phyloP scores from a whole-genome alignment of 2,329 filamentous ascomycete species.

The Delphinella strobiligena region DNA sequence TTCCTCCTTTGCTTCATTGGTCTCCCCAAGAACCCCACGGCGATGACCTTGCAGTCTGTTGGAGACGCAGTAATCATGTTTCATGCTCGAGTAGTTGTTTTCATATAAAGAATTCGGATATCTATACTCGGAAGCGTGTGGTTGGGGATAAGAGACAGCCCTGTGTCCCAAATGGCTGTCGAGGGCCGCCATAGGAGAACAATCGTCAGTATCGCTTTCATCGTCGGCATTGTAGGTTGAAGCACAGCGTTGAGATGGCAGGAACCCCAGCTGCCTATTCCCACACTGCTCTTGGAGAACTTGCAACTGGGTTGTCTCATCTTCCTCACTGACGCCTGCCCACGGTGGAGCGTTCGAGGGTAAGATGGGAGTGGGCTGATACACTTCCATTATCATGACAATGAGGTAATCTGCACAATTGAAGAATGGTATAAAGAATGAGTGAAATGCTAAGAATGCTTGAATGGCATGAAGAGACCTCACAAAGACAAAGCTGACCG shows the following conservation, averaged over 20 bases:
- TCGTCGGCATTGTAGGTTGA: neutral
- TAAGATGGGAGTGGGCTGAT: slow-evolving; percentile 26
- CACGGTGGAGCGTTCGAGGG: slow-evolving; percentile 31
- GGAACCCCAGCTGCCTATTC: slow-evolving; percentile 26
- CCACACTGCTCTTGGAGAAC: slow-evolving; percentile 30
- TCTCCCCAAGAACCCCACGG: too few species aligned
- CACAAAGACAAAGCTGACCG: neutral
- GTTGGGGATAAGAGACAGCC: too few species aligned
- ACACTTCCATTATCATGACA: slow-evolving; percentile 15
- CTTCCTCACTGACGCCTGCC: slow-evolving; percentile 9
- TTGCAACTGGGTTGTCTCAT: slow-evolving; percentile 18
- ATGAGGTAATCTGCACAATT: slow-evolving; percentile 22
- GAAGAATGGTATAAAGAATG: slow-evolving; percentile 14
- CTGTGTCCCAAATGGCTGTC: too few species aligned
- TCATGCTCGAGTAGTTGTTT: too few species aligned
- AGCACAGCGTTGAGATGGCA: neutral
- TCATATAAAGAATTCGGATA: too few species aligned
- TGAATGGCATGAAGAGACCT: slow-evolving; percentile 13
- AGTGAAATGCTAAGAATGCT: slow-evolving; percentile 28
- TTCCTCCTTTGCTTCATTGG: slow-evolving; percentile 2
- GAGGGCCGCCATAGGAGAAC: slow-evolving; percentile 6
- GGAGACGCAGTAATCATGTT: too few species aligned
- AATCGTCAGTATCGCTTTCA: neutral
- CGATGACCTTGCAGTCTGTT: too few species aligned
- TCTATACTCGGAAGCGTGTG: too few species aligned